Evolutionary conservation across 208 protist species (phyloP).

Genomic region (Leptomonas seymouri): DNA sequence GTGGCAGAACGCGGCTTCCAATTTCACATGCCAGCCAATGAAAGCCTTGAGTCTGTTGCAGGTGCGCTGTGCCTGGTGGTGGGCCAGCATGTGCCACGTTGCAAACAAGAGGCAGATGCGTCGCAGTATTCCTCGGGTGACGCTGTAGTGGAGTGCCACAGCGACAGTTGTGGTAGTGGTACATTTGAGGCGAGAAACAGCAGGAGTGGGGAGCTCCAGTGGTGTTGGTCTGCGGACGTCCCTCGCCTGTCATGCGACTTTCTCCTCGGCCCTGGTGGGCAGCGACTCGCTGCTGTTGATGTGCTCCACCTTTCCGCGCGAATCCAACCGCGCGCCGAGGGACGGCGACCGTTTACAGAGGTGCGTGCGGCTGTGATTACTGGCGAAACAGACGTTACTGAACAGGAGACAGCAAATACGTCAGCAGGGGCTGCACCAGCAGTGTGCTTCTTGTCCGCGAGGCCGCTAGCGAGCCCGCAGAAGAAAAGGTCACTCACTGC

Average conservation of each 20-base stretch:
- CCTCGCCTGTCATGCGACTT: slow-evolving; percentile 4
- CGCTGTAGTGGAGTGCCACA: too few species aligned
- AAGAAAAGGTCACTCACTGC: background rate
- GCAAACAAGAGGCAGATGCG: background rate
- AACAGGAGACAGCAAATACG: background rate
- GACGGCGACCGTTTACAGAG: background rate
- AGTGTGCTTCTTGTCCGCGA: slow-evolving; percentile 5
- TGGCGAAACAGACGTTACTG: slow-evolving; percentile 13
- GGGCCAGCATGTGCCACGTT: slow-evolving; percentile 5
- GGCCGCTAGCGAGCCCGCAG: background rate
- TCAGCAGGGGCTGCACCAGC: background rate
- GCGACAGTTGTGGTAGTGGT: background rate
- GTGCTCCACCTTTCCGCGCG: background rate
- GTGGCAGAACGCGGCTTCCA: slow-evolving; percentile 1
- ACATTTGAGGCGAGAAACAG: background rate
- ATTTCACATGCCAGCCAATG: slow-evolving; percentile 4
- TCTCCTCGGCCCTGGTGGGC: background rate
- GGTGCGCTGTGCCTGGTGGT: slow-evolving; percentile 13
- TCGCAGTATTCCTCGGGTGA: too few species aligned
- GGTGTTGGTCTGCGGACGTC: slow-evolving; percentile 6
- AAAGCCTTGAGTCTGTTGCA: background rate
- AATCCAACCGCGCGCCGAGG: background rate
- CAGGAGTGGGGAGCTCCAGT: background rate
- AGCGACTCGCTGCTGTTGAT: background rate
- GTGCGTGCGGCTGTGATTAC: background rate